Base-by-base conservation (phyloP, 2,329 filamentous ascomycete genomes). In the Bisporella sp. region DNA sequence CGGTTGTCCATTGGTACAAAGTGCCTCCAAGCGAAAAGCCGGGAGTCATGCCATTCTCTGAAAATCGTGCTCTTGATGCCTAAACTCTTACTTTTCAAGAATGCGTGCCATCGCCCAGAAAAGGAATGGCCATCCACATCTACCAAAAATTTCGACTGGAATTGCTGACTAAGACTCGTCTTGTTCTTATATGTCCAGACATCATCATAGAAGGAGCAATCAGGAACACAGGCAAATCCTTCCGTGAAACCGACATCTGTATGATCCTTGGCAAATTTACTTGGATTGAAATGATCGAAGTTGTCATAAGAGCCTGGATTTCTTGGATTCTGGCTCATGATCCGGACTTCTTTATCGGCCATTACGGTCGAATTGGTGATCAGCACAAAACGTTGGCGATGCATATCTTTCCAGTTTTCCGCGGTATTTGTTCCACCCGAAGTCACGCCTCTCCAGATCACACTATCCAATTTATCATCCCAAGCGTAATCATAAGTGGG, bases 61-160 rank as follows among this genome's bases (percentile, higher is more conserved):
- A 84, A 93, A 28, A 92, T 71, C 0, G 87, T 89, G 5, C 84
- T 80, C 69, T 92, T 93, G 69, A 93, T 79, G 0, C 85, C 85
- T 6, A 91, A 66, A 12, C 79, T 83, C 2, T 80, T 86, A 31
- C 81, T 86, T 33, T 78, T 74, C 29, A 92, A 70, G 64, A 91
- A 89, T 0, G 78, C 80, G 4, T 82, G 74, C 61, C 84, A 88
- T 5, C 84, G 77, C 1, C 83, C 84, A 30, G 79, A 84, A 61
- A 85, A 86, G 1, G 76, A 81, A 68, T 86, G 83, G 31, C 87
- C 88, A 65, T 92, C 88, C 50, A 92, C 77, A 63, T 93, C 88
- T 0, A 85, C 80, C 2, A 92, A 72, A 62, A 80, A 87, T 64
- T 89, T 91, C 68, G 74, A 30, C 64, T 67, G 57, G 62, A 82